Percentiles rank a stretch among this genome's conserved stretches.
Conservation (phyloP, 2,329 filamentous ascomycete genomes). For the Hypoxylon sp. region DNA sequence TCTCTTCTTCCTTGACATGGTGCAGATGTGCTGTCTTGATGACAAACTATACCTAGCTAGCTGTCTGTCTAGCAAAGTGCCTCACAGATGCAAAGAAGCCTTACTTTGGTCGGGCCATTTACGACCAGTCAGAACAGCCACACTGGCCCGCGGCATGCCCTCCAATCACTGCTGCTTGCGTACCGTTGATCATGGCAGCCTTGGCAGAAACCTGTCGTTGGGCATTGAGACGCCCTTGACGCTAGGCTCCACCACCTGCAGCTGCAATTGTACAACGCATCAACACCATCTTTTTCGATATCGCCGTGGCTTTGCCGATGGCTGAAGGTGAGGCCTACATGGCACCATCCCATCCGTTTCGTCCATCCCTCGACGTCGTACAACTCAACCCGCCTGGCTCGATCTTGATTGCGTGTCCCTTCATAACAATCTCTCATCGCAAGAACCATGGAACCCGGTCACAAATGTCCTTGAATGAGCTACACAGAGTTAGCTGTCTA, state of each 20-base stretch:
- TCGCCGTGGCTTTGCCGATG: constrained; percentile 32
- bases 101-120: constrained; percentile 39
- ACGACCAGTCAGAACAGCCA: constrained; percentile 42
- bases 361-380: constrained; percentile 35
- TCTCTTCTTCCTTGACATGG: constrained; percentile 20
- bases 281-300: constrained; percentile 47
- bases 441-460: constrained; percentile 18
- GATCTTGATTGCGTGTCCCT: constrained; percentile 38
- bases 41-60: constrained; percentile 11
- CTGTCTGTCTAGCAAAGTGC: constrained; percentile 29
- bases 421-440: constrained; percentile 25
- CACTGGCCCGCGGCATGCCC: constrained; percentile 37
- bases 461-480: constrained; percentile 18
- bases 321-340: constrained; percentile 42
- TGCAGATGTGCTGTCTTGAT: constrained; percentile 23
- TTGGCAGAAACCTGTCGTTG: constrained; percentile 53
- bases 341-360: constrained; percentile 37
- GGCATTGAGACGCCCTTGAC: constrained; percentile 57
- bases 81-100: constrained; percentile 39
- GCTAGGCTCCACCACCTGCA: constrained; percentile 49
- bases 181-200: constrained; percentile 47
- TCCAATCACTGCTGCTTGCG: constrained; percentile 41
- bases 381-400: constrained; percentile 25
- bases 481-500: constrained; percentile 9
- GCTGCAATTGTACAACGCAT: constrained; percentile 58